phyloP scores from a whole-genome alignment of 169 alveolate species.

The Eimeria brunetti region DNA sequence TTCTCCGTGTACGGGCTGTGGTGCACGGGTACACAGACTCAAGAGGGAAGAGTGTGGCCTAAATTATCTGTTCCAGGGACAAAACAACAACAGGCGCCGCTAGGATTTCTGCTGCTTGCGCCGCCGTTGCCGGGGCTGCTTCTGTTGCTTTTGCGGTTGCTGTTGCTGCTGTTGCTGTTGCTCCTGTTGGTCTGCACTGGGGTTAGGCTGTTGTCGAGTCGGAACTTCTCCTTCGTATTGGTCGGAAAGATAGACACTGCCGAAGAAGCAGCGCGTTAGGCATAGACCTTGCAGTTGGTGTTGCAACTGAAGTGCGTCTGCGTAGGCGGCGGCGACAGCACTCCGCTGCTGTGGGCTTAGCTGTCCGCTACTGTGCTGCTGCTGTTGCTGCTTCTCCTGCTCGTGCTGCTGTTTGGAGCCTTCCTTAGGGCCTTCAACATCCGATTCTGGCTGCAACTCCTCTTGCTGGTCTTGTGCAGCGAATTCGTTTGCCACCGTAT shows the following conservation, averaged over 20 bases:
- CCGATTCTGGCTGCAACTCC: background rate
- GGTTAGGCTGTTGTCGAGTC: background rate
- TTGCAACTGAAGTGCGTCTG: constrained; percentile 56
- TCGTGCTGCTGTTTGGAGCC: background rate
- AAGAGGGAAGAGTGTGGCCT: background rate
- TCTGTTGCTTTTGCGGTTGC: background rate
- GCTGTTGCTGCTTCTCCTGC: background rate
- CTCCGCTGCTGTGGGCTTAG: background rate
- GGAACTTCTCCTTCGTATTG: background rate
- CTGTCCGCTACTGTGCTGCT: background rate
- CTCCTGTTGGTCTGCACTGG: background rate
- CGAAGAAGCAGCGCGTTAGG: constrained; percentile 60
- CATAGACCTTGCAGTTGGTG: constrained; percentile 57
- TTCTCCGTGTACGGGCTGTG: background rate
- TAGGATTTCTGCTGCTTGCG: constrained; percentile 11
- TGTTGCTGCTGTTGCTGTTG: constrained; percentile 11
- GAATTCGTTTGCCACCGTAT: background rate
- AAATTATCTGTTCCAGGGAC: too few species aligned
- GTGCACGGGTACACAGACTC: background rate
- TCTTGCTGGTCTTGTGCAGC: background rate
- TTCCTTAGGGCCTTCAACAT: background rate
- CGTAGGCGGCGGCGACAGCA: background rate
- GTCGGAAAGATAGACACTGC: constrained; percentile 40
- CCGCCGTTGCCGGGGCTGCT: constrained; percentile 30
- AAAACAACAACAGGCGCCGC: background rate